Evolutionary conservation across 1,284 basidiomycete genomes (phyloP).

Genomic region (Puccinia polysora): DNA sequence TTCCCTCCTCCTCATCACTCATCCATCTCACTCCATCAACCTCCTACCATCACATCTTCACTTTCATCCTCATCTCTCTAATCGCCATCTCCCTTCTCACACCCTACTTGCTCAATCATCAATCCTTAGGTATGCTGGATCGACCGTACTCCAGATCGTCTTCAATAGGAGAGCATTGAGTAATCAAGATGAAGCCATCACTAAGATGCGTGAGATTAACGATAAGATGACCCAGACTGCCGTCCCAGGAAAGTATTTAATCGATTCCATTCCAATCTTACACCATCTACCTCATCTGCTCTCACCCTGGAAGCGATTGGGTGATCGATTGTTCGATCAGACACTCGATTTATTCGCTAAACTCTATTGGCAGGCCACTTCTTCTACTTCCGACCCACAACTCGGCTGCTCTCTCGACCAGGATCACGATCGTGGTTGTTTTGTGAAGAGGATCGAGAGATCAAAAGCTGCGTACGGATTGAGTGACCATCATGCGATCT

Average conservation of each 20-base stretch:
- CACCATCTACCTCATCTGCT: slow-evolving; percentile 48
- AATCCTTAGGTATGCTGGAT: slow-evolving; percentile 48
- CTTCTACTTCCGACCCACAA: neutral
- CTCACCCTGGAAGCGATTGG: slow-evolving; percentile 49
- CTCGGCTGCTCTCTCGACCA: neutral
- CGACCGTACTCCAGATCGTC: slow-evolving; percentile 51
- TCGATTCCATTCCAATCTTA: slow-evolving; percentile 50
- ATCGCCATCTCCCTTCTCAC: too few species aligned
- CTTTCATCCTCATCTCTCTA: too few species aligned
- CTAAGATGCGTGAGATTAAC: slow-evolving; percentile 48
- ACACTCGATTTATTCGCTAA: slow-evolving; percentile 49
- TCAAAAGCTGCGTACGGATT: slow-evolving; percentile 47
- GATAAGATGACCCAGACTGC: slow-evolving; percentile 49
- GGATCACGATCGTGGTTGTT: slow-evolving; percentile 49
- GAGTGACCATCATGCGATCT: slow-evolving; percentile 48
- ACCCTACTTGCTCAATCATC: neutral
- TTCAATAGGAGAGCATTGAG: slow-evolving; percentile 50
- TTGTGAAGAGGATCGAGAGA: slow-evolving; percentile 49
- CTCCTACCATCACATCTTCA: neutral
- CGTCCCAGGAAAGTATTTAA: slow-evolving; percentile 49
- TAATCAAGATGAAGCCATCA: slow-evolving; percentile 48
- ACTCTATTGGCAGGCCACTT: slow-evolving; percentile 46
- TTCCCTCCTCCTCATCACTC: neutral
- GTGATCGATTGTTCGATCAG: slow-evolving; percentile 45
- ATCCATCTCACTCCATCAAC: neutral